phyloP scores from a whole-genome alignment of 1,284 basidiomycete genomes.

The Ganoderma sinense region DNA sequence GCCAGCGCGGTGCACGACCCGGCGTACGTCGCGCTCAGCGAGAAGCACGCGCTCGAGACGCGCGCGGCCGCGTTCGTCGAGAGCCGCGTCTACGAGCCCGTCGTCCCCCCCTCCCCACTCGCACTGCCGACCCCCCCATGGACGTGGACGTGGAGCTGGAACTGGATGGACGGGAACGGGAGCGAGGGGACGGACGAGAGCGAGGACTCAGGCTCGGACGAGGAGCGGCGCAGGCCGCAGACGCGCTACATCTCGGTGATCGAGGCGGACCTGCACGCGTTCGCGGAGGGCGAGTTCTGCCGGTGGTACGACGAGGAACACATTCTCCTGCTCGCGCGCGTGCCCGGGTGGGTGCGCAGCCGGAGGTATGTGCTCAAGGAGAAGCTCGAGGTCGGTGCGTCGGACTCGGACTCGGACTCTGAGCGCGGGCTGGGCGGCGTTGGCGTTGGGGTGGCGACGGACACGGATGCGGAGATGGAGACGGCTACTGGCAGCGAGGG shows the following conservation, averaged over 20 bases:
- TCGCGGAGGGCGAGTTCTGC: slow-evolving; percentile 49
- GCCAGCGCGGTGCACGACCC: slow-evolving; percentile 52
- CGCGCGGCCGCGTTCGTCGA: slow-evolving; percentile 49
- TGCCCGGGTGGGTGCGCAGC: slow-evolving; percentile 45
- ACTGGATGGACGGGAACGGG: too few species aligned
- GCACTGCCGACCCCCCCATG: not conserved
- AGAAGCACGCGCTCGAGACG: slow-evolving; percentile 49
- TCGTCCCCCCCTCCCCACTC: not conserved
- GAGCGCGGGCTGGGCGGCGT: not conserved
- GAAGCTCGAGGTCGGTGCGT: not conserved
- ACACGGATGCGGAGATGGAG: not conserved
- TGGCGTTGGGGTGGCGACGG: slow-evolving; percentile 4
- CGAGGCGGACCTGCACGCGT: slow-evolving; percentile 40
- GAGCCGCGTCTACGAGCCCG: slow-evolving; percentile 55
- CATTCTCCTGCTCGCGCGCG: slow-evolving; percentile 41
- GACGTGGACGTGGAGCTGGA: not conserved
- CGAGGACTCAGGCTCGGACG: not conserved
- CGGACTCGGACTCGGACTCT: not conserved
- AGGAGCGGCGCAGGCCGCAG: slow-evolving; percentile 11
- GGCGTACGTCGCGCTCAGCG: slow-evolving; percentile 55
- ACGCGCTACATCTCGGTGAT: slow-evolving; percentile 42
- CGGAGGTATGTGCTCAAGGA: slow-evolving; percentile 43
- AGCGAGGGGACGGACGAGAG: not conserved
- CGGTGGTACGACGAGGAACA: slow-evolving; percentile 48
- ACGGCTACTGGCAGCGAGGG: not conserved